A percentile compares a stretch with the other conserved stretches of the same genome.
These are phyloP conservation scores for Rhynchosporium graminicola DNA, from an alignment of 2,329 filamentous ascomycete genomes.

Conservation along the genomic window DNA sequence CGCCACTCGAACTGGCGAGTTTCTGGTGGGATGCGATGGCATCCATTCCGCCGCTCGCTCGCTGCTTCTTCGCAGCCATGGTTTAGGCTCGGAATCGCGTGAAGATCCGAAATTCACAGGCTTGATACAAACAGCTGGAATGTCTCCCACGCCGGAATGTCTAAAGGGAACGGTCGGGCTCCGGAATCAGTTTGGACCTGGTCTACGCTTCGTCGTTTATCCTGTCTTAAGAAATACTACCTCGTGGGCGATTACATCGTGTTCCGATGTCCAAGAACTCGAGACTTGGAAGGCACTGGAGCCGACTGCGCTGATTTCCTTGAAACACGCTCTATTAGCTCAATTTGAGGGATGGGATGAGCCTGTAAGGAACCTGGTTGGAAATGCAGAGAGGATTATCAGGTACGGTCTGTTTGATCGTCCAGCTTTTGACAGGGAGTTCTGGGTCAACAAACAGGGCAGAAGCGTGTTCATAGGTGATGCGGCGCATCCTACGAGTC, in stretches of 20 bases:
- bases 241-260: background rate
- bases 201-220: background rate
- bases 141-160: background rate
- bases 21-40: conserved; percentile 27
- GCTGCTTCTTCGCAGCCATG: conserved; percentile 7
- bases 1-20: background rate
- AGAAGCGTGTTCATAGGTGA: conserved; percentile 51
- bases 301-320: background rate
- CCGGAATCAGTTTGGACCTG: background rate
- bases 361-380: background rate
- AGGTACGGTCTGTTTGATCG: background rate
- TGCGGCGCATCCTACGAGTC: conserved; percentile 48
- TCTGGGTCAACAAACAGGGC: background rate
- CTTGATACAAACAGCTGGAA: background rate
- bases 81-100: background rate
- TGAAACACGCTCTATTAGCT: background rate
- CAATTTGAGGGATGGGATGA: background rate
- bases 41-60: conserved; percentile 17
- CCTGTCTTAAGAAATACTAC: background rate
- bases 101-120: background rate
- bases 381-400: background rate
- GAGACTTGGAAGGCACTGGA: background rate
- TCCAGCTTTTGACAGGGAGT: background rate
- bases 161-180: background rate
- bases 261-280: background rate